Evolutionary conservation across 192 early-diverging fungal species (phyloP).

Genomic region (Pilobolus umbonatus): DNA sequence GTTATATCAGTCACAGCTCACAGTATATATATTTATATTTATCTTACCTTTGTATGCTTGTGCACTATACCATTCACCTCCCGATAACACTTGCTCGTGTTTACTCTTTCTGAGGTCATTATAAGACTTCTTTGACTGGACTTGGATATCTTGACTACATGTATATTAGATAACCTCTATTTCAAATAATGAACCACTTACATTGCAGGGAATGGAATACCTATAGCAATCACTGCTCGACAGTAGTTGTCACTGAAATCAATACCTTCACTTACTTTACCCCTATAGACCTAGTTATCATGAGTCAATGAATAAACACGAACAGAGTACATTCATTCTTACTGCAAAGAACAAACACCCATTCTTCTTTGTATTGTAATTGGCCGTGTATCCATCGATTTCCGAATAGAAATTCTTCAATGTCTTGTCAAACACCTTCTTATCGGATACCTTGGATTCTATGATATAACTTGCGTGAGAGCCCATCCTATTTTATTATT

Average conservation of each 20-base stretch:
- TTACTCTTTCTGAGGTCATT: constrained; percentile 14
- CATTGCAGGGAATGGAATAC: constrained; percentile 55
- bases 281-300: constrained; percentile 48
- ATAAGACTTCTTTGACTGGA: constrained; percentile 43
- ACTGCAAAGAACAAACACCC: constrained; percentile 65
- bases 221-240: constrained; percentile 59
- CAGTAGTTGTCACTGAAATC: constrained; percentile 66
- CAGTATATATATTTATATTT: background rate
- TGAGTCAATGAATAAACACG: background rate
- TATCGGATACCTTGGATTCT: constrained; percentile 8
- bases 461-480: background rate
- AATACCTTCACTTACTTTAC: constrained; percentile 70
- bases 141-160: constrained; percentile 47
- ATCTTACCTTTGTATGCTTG: constrained; percentile 27
- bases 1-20: background rate
- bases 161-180: too few species aligned
- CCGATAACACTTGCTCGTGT: background rate
- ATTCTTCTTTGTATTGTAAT: background rate
- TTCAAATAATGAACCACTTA: too few species aligned
- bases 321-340: background rate
- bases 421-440: constrained; percentile 21
- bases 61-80: constrained; percentile 22
- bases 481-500: background rate
- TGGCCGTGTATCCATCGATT: constrained; percentile 4
- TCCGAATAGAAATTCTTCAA: constrained; percentile 15